phyloP scores from a whole-genome alignment of 2,329 filamentous ascomycete genomes.

The Aureobasidium sp. region DNA sequence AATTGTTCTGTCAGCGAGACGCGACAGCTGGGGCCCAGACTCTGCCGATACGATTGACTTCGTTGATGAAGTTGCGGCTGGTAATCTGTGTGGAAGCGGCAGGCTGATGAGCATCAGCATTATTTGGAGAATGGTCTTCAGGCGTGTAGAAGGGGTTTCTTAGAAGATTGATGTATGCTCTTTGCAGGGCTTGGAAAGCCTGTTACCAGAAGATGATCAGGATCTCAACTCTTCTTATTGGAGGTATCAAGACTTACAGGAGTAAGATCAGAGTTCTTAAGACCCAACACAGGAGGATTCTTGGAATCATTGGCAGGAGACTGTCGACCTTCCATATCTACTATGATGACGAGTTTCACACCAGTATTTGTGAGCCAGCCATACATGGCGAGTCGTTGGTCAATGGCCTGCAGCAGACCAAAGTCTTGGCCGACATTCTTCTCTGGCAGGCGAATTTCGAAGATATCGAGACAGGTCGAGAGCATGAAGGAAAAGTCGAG shows the following conservation, averaged over 20 bases:
- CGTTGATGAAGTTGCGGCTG: slow-evolving; percentile 70
- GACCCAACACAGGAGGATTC: slow-evolving; percentile 50
- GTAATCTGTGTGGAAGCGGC: slow-evolving; percentile 60
- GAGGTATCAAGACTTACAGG: slow-evolving; percentile 48
- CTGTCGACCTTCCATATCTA: slow-evolving; percentile 76
- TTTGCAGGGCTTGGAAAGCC: slow-evolving; percentile 86
- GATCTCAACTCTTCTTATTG: background rate
- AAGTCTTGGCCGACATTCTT: slow-evolving; percentile 75
- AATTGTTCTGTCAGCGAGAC: background rate
- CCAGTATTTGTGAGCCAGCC: slow-evolving; percentile 96
- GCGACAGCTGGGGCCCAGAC: slow-evolving; percentile 68
- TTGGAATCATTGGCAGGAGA: slow-evolving; percentile 16
- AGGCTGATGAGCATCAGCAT: slow-evolving; percentile 38
- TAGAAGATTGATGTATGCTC: slow-evolving; percentile 79
- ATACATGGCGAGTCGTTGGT: slow-evolving; percentile 88
- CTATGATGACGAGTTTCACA: slow-evolving; percentile 79
- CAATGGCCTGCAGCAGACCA: slow-evolving; percentile 84
- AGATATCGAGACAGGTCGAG: slow-evolving; percentile 86
- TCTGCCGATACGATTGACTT: slow-evolving; percentile 81
- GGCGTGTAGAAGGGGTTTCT: slow-evolving; percentile 95
- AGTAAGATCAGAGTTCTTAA: slow-evolving; percentile 82
- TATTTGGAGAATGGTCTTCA: slow-evolving; percentile 66
- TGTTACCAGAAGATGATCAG: slow-evolving; percentile 26
- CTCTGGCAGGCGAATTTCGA: slow-evolving; percentile 73
- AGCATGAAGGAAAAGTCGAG: slow-evolving; percentile 89